phyloP scores from a whole-genome alignment of 177 flowering plant species.

The Vitis hybrid region DNA sequence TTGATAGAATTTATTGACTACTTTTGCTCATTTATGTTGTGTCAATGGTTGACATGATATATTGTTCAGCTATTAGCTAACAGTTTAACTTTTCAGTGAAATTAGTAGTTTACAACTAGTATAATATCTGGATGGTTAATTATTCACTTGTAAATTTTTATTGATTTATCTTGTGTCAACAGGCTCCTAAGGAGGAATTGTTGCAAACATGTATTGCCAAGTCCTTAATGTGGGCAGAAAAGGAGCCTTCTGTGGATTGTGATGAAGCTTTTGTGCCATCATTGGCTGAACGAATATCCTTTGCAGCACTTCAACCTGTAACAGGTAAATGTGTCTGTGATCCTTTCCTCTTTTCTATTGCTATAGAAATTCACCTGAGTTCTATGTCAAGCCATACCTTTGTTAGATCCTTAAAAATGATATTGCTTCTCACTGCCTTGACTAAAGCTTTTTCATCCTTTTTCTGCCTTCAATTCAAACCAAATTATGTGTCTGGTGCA shows the following conservation, averaged over 20 bases:
- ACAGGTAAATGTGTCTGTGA: slow-evolving; percentile 36
- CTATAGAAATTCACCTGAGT: background rate
- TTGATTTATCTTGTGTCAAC: slow-evolving; percentile 7
- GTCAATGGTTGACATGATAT: too few species aligned
- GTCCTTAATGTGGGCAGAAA: slow-evolving; percentile 65
- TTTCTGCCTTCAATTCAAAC: too few species aligned
- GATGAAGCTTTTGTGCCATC: slow-evolving; percentile 49
- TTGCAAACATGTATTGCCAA: slow-evolving; percentile 57
- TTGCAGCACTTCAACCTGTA: slow-evolving; percentile 65
- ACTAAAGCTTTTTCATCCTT: too few species aligned
- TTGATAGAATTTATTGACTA: too few species aligned
- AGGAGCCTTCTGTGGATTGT: slow-evolving; percentile 31
- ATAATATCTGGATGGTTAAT: background rate
- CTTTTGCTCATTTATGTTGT: too few species aligned
- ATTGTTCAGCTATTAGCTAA: too few species aligned
- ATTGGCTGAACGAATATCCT: slow-evolving; percentile 58
- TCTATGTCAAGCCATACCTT: too few species aligned
- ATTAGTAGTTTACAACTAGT: background rate
- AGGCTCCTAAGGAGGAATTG: slow-evolving; percentile 52
- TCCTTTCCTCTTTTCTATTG: background rate
- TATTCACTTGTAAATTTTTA: background rate
- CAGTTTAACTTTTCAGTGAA: too few species aligned
- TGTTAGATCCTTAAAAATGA: too few species aligned
- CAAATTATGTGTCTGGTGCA: too few species aligned
- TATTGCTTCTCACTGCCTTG: too few species aligned